Evolutionary conservation across 1,139 yeast species (phyloP), one percentile per base, ranked within the genome.

Genomic region (Kazachstania sp.): DNA sequence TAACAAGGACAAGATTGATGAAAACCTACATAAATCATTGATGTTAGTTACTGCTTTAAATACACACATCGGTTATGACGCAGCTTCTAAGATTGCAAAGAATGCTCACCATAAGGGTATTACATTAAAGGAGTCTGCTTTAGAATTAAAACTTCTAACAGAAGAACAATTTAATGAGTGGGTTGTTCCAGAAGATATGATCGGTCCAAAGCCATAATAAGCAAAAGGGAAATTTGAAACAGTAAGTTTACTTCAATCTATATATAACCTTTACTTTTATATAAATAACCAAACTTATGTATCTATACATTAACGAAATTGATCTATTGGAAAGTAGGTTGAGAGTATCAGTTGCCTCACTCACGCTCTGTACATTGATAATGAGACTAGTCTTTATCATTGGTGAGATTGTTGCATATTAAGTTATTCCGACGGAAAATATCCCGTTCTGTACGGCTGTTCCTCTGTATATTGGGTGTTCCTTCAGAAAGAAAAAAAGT

Each of bases 1-100:
- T 61, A 92, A 94, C 76, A 78, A 73, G 57, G 88, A 83, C 59
- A 86, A 86, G 71, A 92, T 92, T 61, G 78, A 78, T 59, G 87
- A 92, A 72, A 75, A 85, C 54, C 76, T 92, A 75, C 86, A 86
- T 67, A 96, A 92, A 72, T 87, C 97, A 11, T 79, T 92, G 67
- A 92, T 92, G 98, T 78, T 92, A 73, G 98, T 92, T 46, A 92
- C 98, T 50, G 97, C 98, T 31, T 80, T 92, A 67, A 94, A 92
- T 79, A 97, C 98, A 60, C 88, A 90, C 81, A 92, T 92, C 63
- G 98, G 98, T 62, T 92, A 92, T 72, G 98, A 92, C 68, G 78
- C 83, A 59, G 97, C 98, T 49, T 87, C 97, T 52, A 88, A 90
- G 79, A 92, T 88, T 48, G 98, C 98, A 59, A 92, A 92, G 78